These are phyloP conservation scores for Leucosporidium creatinivorum DNA, from an alignment of 768 basidiomycete species.

Conservation along the genomic window DNA sequence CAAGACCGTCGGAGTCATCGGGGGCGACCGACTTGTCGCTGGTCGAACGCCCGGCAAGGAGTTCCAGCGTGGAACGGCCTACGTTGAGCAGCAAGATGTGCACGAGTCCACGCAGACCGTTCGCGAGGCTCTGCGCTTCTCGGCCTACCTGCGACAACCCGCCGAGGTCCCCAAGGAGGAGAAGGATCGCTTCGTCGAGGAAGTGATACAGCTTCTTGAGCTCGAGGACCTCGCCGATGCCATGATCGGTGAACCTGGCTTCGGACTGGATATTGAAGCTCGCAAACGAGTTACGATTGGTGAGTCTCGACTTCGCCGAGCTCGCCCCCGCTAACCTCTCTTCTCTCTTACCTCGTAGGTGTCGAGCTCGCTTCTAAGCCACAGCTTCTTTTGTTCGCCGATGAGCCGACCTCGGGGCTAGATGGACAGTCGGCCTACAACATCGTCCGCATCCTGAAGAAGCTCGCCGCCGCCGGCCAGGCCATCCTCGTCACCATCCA, in stretches of 20 bases:
- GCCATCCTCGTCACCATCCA: constrained; percentile 82
- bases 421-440: constrained; percentile 43
- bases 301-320: constrained; percentile 34
- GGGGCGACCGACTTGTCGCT: constrained; percentile 52
- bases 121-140: constrained; percentile 45
- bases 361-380: constrained; percentile 62
- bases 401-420: constrained; percentile 73
- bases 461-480: constrained; percentile 71
- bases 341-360: constrained; percentile 39
- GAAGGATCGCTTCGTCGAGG: constrained; percentile 44
- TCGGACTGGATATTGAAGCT: constrained; percentile 44
- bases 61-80: constrained; percentile 46
- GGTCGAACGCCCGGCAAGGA: constrained; percentile 42
- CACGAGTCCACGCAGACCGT: constrained; percentile 44
- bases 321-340: constrained; percentile 44
- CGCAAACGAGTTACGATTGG: constrained; percentile 45
- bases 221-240: constrained; percentile 46
- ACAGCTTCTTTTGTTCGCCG: constrained; percentile 73
- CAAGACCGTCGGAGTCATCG: constrained; percentile 45
- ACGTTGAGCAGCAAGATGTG: constrained; percentile 43
- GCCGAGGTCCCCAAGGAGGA: constrained; percentile 39
- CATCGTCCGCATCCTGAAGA: constrained; percentile 55
- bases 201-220: constrained; percentile 44
- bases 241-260: constrained; percentile 46
- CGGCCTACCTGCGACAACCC: constrained; percentile 45